Conservation (phyloP, 1,139 yeast genomes). For the Kurtzmaniella natalensis region DNA sequence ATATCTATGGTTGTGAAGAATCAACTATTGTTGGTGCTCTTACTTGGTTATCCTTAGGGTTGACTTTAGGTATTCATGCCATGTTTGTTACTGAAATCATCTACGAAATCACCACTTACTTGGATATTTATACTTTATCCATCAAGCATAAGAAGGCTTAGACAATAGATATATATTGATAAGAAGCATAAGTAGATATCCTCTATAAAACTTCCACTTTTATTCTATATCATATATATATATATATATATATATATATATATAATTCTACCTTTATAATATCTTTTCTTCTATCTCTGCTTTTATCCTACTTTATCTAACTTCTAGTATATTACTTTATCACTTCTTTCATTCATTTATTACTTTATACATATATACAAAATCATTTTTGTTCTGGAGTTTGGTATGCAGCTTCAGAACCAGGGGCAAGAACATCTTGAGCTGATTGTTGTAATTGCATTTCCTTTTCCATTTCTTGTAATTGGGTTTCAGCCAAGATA, state of each 20-base stretch:
- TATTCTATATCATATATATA: no score
- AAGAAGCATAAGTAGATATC: no score
- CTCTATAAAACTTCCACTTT: no score
- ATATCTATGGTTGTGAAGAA: constrained; percentile 35
- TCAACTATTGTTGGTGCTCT: constrained; percentile 41
- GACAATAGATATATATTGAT: no score
- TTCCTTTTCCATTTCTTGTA: constrained; percentile 91
- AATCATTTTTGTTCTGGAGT: constrained; percentile 5
- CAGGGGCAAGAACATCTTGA: constrained; percentile 77
- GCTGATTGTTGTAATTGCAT: constrained; percentile 83
- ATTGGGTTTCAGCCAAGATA: constrained; percentile 86
- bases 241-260: no score
- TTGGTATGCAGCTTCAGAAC: constrained; percentile 52
- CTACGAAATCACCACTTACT: constrained; percentile 71
- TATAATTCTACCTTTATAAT: no score
- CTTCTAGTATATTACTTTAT: no score
- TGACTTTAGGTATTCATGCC: constrained; percentile 71
- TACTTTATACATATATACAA: constrained; percentile 6
- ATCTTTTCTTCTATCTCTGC: no score
- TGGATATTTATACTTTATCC: constrained; percentile 81
- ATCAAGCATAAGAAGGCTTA: constrained; percentile 73
- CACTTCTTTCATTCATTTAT: no score
- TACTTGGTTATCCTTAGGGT: constrained; percentile 73
- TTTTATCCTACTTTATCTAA: no score
- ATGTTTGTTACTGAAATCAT: constrained; percentile 80